Conservation (phyloP, 148 eudicot genomes). For the Amaranthus hypochondriacus region DNA sequence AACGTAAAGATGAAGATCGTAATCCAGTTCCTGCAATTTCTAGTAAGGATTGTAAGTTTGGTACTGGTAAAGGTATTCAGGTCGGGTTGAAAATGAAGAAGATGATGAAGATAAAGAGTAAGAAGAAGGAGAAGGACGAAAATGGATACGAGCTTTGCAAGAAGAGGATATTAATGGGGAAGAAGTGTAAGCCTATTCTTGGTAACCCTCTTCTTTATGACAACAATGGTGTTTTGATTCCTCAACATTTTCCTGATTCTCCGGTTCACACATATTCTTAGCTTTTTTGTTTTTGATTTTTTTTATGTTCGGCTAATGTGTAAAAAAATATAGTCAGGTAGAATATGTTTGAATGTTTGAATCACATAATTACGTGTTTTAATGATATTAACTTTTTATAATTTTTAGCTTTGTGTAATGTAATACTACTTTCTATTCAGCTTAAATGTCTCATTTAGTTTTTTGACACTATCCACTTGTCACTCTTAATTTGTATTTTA, state of each 20-base stretch:
- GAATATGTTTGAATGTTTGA: no score
- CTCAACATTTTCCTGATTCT: conserved; percentile 36
- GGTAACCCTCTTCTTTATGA: conserved; percentile 52
- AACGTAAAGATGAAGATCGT: not conserved
- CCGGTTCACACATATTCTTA: no score
- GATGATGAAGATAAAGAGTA: conserved; percentile 18
- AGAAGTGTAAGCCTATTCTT: conserved; percentile 49
- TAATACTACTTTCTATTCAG: no score
- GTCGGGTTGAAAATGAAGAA: conserved; percentile 17
- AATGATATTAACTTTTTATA: no score
- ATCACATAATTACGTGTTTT: no score
- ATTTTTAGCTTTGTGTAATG: no score
- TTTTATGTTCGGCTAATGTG: no score
- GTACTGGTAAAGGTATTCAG: not conserved
- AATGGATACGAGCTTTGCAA: conserved; percentile 49
- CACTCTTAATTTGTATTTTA: no score
- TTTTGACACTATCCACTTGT: no score
- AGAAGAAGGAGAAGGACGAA: conserved; percentile 23
- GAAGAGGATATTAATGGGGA: conserved; percentile 72
- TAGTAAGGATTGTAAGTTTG: not conserved
- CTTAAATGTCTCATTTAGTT: no score
- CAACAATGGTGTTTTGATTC: conserved; percentile 45
- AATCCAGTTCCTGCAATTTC: not conserved
- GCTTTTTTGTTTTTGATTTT: no score
- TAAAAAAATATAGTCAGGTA: no score